Conservation (phyloP, 208 protist genomes). For the Leishmania martiniquensis region DNA sequence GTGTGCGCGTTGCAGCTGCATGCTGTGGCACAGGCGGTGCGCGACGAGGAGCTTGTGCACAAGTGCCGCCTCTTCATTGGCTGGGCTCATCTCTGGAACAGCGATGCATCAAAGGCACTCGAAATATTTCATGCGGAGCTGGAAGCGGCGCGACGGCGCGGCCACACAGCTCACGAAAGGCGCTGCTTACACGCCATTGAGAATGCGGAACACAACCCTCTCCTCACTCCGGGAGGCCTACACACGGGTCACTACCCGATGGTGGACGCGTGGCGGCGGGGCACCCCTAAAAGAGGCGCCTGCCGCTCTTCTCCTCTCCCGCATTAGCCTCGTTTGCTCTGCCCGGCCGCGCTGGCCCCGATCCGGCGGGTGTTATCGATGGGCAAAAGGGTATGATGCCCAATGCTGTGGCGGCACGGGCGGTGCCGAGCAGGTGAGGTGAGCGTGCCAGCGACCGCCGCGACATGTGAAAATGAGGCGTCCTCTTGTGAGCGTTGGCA, state of each 20-base stretch:
- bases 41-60: conserved; percentile 44
- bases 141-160: conserved; percentile 22
- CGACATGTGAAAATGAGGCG: too few relatives aligned
- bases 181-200: conserved; percentile 62
- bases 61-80: conserved; percentile 78
- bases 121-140: conserved; percentile 48
- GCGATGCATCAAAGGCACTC: conserved; percentile 37
- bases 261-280: conserved; percentile 37
- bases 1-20: conserved; percentile 57
- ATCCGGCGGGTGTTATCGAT: too few relatives aligned
- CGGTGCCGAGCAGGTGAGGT: too few relatives aligned
- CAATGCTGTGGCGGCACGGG: too few relatives aligned
- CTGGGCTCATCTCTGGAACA: conserved; percentile 76
- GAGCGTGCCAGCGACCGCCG: too few relatives aligned
- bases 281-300: conserved; percentile 15
- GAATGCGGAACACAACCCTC: conserved; percentile 43
- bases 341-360: too few relatives aligned
- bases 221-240: conserved; percentile 16
- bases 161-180: conserved; percentile 52
- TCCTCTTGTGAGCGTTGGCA: too few relatives aligned
- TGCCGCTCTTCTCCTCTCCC: not conserved
- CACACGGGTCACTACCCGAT: conserved; percentile 32
- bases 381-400: too few relatives aligned
- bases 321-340: not conserved
- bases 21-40: conserved; percentile 32